Conservation (phyloP, 1,139 yeast species). For the Yamadazyma aaseri region DNA sequence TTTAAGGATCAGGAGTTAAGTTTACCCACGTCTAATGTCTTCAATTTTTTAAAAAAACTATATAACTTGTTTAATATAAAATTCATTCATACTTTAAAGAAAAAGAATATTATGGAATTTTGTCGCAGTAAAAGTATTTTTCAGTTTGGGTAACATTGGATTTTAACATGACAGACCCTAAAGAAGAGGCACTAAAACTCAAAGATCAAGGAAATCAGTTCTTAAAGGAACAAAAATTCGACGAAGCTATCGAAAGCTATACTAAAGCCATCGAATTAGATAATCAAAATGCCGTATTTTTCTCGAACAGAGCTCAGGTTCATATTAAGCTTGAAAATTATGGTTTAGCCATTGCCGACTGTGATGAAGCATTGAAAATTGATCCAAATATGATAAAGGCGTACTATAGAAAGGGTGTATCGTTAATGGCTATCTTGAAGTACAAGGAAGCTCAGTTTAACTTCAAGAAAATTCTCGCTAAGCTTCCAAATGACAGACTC, state of each 20-base stretch:
- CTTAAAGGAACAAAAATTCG: conserved; percentile 60
- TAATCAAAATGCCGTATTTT: conserved; percentile 66
- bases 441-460: conserved; percentile 74
- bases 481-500: conserved; percentile 67
- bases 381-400: conserved; percentile 76
- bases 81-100: too few relatives aligned
- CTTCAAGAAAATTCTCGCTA: conserved; percentile 60
- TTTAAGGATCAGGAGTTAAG: conserved; percentile 51
- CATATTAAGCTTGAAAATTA: conserved; percentile 82
- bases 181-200: conserved; percentile 39
- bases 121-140: too few relatives aligned
- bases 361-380: conserved; percentile 65
- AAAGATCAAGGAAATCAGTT: conserved; percentile 77
- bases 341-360: conserved; percentile 80
- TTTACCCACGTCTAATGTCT: too few relatives aligned
- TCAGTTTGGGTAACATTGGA: too few relatives aligned
- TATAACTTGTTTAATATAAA: too few relatives aligned
- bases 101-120: too few relatives aligned
- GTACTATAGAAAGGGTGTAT: conserved; percentile 79
- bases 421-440: conserved; percentile 72
- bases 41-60: too few relatives aligned
- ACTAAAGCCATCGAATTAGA: conserved; percentile 76
- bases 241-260: conserved; percentile 68
- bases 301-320: conserved; percentile 88
- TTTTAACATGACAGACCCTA: conserved; percentile 1